A percentile compares a stretch with the other conserved stretches of the same genome.
Conservation (phyloP, 2,329 filamentous ascomycete genomes). For the Penicillium paneum region DNA sequence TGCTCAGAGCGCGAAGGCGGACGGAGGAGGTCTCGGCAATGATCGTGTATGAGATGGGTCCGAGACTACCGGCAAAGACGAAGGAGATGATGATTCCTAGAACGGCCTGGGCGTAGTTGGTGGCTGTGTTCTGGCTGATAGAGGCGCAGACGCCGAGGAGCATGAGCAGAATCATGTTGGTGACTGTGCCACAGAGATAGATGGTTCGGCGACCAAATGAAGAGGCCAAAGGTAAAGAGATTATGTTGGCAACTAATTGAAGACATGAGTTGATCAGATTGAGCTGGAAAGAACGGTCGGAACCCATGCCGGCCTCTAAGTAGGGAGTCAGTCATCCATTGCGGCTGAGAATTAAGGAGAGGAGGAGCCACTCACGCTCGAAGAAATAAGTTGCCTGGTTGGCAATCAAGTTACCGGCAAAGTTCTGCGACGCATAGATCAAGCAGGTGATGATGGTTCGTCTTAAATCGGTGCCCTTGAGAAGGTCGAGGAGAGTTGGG, state of each 20-base stretch:
- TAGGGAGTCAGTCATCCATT: conserved; percentile 8
- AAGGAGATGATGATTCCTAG: conserved; percentile 43
- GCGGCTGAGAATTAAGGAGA: background rate
- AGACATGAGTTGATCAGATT: conserved; percentile 31
- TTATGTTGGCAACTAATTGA: conserved; percentile 36
- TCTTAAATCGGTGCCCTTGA: conserved; percentile 33
- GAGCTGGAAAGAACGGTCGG: conserved; percentile 27
- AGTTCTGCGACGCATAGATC: conserved; percentile 40
- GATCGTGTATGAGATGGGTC: conserved; percentile 40
- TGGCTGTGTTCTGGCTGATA: conserved; percentile 29
- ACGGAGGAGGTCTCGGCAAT: conserved; percentile 41
- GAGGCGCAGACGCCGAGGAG: conserved; percentile 39
- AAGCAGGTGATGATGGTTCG: conserved; percentile 34
- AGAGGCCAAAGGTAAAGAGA: conserved; percentile 36
- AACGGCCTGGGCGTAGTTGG: conserved; percentile 40
- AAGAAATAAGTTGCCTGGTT: conserved; percentile 64
- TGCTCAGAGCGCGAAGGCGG: conserved; percentile 39
- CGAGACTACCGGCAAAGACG: conserved; percentile 36
- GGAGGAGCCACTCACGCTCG: conserved; percentile 26
- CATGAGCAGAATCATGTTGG: conserved; percentile 38
- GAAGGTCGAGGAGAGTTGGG: conserved; percentile 30
- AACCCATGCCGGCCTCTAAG: conserved; percentile 30
- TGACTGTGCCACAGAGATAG: conserved; percentile 38
- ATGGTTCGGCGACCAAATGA: conserved; percentile 44
- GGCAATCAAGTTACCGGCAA: conserved; percentile 62